phyloP scores from a whole-genome alignment of 2,329 filamentous ascomycete genomes.

The Diaporthe batatas region DNA sequence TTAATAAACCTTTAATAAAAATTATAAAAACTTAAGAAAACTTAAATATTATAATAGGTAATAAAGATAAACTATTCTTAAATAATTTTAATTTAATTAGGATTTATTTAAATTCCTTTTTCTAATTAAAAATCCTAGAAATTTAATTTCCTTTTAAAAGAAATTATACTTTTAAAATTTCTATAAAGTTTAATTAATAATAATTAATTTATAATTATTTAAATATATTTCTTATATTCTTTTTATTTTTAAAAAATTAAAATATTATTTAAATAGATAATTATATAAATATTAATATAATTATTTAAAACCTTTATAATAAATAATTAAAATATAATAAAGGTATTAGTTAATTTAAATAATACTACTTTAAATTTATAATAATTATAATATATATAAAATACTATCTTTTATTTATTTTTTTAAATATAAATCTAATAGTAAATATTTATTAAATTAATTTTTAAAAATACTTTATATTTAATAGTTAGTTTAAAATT shows the following conservation, averaged over 20 bases:
- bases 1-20: background rate
- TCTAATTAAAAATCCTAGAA: background rate
- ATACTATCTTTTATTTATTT: background rate
- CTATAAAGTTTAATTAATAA: background rate
- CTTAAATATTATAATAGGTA: background rate
- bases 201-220: background rate
- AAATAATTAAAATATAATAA: background rate
- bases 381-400: background rate
- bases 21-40: background rate
- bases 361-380: background rate
- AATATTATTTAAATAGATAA: conserved; percentile 5
- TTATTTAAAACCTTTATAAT: background rate
- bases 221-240: background rate
- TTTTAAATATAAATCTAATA: background rate
- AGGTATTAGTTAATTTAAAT: background rate
- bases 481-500: no score
- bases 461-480: background rate
- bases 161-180: background rate
- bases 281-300: conserved; percentile 4
- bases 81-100: background rate
- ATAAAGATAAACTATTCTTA: background rate
- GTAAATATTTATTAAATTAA: background rate
- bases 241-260: background rate
- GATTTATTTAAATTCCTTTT: background rate
- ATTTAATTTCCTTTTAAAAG: background rate